phyloP scores from a whole-genome alignment of 495 filamentous ascomycete species.

The Pyronema omphalodes region DNA sequence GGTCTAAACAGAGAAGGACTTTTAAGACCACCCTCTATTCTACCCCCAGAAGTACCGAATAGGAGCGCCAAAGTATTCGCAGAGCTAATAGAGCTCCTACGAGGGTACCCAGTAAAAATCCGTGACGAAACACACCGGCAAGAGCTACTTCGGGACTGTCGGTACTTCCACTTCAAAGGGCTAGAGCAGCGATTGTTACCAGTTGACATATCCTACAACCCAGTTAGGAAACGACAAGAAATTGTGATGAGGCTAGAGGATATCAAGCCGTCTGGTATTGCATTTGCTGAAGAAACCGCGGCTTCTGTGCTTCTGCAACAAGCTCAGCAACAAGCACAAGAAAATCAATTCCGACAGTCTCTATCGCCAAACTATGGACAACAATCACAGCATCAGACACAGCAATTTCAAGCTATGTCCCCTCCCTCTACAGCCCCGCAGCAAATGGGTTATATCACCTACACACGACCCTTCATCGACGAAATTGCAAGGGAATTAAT shows the following conservation, averaged over 20 bases:
- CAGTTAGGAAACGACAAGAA: slow-evolving; percentile 44
- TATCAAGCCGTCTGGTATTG: slow-evolving; percentile 65
- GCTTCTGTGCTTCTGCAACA: background rate
- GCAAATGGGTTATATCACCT: slow-evolving; percentile 41
- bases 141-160: slow-evolving; percentile 66
- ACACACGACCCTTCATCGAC: slow-evolving; percentile 68
- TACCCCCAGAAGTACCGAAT: slow-evolving; percentile 63
- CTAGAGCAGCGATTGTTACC: slow-evolving; percentile 76
- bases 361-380: too few relatives aligned
- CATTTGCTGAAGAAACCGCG: slow-evolving; percentile 34
- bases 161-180: slow-evolving; percentile 83
- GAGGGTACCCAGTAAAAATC: slow-evolving; percentile 75
- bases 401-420: background rate
- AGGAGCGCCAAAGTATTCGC: slow-evolving; percentile 63
- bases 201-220: slow-evolving; percentile 60
- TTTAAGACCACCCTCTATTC: slow-evolving; percentile 75
- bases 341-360: background rate
- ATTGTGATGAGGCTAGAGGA: slow-evolving; percentile 72
- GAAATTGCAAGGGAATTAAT: slow-evolving; percentile 54
- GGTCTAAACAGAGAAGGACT: slow-evolving; percentile 62
- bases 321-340: slow-evolving; percentile 10
- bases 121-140: slow-evolving; percentile 58
- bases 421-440: background rate
- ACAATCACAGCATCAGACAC: background rate
- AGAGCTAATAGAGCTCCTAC: slow-evolving; percentile 65